Percentiles rank a stretch among this genome's conserved stretches.
Evolutionary conservation across 257 asterid genomes (phyloP).

Genomic region (Nicotiana noctiflora): DNA sequence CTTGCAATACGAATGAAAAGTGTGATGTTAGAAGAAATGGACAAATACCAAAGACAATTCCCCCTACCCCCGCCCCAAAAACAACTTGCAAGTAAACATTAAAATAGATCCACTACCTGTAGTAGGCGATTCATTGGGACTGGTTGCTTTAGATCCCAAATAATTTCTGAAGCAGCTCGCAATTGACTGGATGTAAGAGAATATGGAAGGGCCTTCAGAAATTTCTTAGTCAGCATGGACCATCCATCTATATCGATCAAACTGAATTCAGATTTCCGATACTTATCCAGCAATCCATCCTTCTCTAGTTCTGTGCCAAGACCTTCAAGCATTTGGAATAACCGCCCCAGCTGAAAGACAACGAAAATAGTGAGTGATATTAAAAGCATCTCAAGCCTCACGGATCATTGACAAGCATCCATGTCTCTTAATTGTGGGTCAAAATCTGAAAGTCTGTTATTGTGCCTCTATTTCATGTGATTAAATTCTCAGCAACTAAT

Average conservation of each 20-base stretch:
- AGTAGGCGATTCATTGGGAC: slow-evolving; percentile 92
- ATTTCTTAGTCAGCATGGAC: slow-evolving; percentile 56
- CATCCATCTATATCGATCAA: slow-evolving; percentile 50
- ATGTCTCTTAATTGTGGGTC: not conserved
- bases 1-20: not conserved
- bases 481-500: not conserved
- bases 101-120: slow-evolving; percentile 43
- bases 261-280: slow-evolving; percentile 56
- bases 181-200: slow-evolving; percentile 80
- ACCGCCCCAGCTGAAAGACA: slow-evolving; percentile 56
- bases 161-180: slow-evolving; percentile 76
- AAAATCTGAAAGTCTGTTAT: not conserved
- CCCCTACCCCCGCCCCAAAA: not conserved
- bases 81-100: not conserved
- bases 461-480: not conserved
- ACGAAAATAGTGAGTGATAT: not conserved
- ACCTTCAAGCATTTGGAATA: slow-evolving; percentile 92
- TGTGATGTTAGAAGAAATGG: not conserved
- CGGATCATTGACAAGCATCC: not conserved
- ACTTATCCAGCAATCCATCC: slow-evolving; percentile 65
- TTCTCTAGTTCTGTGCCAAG: slow-evolving; percentile 71
- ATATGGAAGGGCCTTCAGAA: slow-evolving; percentile 77
- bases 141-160: slow-evolving; percentile 87
- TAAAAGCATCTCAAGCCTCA: not conserved
- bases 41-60: not conserved